These are phyloP conservation scores for Mucuna pruriens DNA, from an alignment of 306 rosid species.

Conservation along the genomic window DNA sequence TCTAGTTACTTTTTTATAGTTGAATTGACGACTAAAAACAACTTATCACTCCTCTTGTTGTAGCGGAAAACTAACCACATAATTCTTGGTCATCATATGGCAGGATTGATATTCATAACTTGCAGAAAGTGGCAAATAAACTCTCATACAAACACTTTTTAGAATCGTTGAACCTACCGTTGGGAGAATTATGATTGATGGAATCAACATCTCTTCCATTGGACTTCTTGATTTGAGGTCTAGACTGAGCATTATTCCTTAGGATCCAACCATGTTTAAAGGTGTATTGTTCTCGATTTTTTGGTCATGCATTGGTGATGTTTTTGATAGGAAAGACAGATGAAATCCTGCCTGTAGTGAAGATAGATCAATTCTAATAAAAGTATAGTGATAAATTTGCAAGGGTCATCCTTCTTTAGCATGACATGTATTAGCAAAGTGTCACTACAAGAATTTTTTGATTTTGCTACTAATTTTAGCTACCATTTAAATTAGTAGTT, in stretches of 20 bases:
- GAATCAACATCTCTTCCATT: slow-evolving; percentile 49
- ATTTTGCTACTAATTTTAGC: no score
- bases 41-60: slow-evolving; percentile 63
- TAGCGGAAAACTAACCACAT: slow-evolving; percentile 56
- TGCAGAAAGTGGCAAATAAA: slow-evolving; percentile 71
- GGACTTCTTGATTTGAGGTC: slow-evolving; percentile 65
- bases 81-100: slow-evolving; percentile 66
- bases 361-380: no score
- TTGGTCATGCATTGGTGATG: no score
- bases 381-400: no score
- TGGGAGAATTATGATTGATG: slow-evolving; percentile 55
- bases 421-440: slow-evolving; percentile 48
- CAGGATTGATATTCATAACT: slow-evolving; percentile 58
- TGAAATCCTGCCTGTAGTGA: no score
- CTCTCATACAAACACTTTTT: slow-evolving; percentile 61
- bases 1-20: no score
- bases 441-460: no score
- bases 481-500: no score
- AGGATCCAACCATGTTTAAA: slow-evolving; percentile 66
- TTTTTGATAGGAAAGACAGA: no score
- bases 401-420: slow-evolving; percentile 40
- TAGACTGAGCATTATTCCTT: slow-evolving; percentile 66
- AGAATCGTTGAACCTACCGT: slow-evolving; percentile 49
- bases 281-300: no score
- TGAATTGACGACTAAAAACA: no score